These are phyloP conservation scores for Colletotrichum sp. DNA, from an alignment of 2,329 filamentous ascomycete genomes.

Conservation along the genomic window DNA sequence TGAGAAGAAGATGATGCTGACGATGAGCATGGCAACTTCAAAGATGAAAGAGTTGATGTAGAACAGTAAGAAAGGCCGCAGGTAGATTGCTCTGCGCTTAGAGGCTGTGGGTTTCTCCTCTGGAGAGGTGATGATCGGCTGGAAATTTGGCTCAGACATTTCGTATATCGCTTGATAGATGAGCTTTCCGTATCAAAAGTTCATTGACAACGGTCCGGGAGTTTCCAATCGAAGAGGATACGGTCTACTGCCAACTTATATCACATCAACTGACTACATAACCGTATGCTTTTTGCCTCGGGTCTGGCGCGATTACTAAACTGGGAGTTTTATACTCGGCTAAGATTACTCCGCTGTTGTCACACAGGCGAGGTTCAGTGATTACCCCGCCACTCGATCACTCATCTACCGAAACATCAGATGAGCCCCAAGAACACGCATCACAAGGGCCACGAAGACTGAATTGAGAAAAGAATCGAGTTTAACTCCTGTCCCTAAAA, in stretches of 20 bases:
- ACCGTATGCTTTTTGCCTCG: not conserved
- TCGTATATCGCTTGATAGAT: not conserved
- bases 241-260: not conserved
- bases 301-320: not conserved
- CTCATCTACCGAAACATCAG: not conserved
- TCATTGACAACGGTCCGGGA: not conserved
- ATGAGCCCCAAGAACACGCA: not conserved
- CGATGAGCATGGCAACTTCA: not conserved
- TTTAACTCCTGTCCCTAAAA: accelerated
- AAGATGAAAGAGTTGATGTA: not conserved
- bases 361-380: not conserved
- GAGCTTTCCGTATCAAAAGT: accelerated
- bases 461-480: accelerated
- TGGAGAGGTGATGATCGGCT: not conserved
- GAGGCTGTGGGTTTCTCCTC: not conserved
- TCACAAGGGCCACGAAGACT: not conserved
- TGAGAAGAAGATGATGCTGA: not conserved
- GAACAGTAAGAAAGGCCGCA: not conserved
- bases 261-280: not conserved
- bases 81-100: not conserved
- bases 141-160: not conserved
- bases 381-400: not conserved
- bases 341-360: not conserved
- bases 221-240: not conserved
- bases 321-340: not conserved